Evolutionary conservation across 768 basidiomycete genomes (phyloP).

Genomic region (Tulasnella sp.): DNA sequence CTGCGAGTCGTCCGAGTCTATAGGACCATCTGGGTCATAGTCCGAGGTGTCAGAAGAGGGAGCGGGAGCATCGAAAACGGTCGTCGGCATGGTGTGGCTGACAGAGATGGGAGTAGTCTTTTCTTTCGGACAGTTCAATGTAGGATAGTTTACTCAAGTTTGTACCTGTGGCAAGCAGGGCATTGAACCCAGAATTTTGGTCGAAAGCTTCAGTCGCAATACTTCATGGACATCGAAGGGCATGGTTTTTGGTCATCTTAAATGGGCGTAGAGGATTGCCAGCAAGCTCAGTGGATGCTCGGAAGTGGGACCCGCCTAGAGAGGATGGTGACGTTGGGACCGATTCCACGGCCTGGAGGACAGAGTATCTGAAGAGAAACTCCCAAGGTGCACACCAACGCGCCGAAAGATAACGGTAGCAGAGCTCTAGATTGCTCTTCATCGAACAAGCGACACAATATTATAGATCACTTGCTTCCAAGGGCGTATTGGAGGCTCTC

Average conservation of each 20-base stretch:
- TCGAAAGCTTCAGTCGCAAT: background rate
- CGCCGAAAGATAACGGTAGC: background rate
- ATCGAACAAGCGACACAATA: background rate
- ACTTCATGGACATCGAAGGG: background rate
- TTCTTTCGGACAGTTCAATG: background rate
- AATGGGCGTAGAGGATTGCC: background rate
- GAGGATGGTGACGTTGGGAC: background rate
- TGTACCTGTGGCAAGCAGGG: background rate
- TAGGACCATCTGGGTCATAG: background rate
- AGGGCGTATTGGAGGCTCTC: slow-evolving; percentile 91
- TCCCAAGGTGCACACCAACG: background rate
- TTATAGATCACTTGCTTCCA: slow-evolving; percentile 16
- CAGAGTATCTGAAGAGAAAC: background rate
- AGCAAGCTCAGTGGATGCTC: background rate
- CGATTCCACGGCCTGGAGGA: background rate
- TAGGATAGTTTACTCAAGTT: background rate
- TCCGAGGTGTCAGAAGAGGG: background rate
- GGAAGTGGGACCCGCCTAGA: background rate
- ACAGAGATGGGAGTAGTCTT: background rate
- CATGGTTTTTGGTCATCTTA: background rate
- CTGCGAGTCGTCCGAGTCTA: background rate
- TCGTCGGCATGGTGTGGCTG: background rate
- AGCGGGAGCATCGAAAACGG: background rate
- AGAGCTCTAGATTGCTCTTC: background rate
- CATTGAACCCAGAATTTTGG: background rate